Conservation (phyloP, 768 basidiomycete species). For the Zangia roseola region DNA sequence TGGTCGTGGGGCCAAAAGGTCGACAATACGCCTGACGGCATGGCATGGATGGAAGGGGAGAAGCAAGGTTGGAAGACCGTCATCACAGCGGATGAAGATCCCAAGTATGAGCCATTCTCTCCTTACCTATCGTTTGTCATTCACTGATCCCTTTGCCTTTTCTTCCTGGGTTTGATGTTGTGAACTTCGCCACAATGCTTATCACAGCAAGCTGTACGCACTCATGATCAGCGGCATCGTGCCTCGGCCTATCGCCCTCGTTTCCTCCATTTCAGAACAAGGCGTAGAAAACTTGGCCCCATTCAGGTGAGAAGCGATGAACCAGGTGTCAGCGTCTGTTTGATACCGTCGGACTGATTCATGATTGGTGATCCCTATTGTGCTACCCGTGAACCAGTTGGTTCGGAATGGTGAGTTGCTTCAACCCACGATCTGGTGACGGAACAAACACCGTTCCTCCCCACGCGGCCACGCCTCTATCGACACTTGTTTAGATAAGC, state of each 20-base stretch:
- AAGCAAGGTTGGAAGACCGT: constrained; percentile 35
- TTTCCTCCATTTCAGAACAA: constrained; percentile 35
- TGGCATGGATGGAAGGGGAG: constrained; percentile 36
- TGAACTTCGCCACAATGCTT: no score
- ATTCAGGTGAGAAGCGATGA: no score
- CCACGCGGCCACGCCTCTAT: no score
- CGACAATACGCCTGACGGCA: constrained; percentile 27
- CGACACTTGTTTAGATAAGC: no score
- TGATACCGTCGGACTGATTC: no score
- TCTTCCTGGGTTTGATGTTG: no score
- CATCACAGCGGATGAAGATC: constrained; percentile 30
- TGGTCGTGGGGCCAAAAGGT: constrained; percentile 34
- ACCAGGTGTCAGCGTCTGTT: no score
- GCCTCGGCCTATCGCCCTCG: constrained; percentile 47
- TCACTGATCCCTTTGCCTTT: no score
- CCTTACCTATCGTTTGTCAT: no score
- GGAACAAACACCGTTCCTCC: no score
- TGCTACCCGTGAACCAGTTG: constrained; percentile 14
- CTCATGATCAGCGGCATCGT: constrained; percentile 39
- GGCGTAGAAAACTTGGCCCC: constrained; percentile 43
- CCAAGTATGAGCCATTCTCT: background rate
- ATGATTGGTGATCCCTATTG: no score
- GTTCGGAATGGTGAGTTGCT: constrained; percentile 26
- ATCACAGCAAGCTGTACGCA: constrained; percentile 30
- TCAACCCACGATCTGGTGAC: no score